Evolutionary conservation across 2,329 filamentous ascomycete genomes (phyloP), one percentile per base, ranked within the genome.

Genomic region (Pestalotiopsis sp.): DNA sequence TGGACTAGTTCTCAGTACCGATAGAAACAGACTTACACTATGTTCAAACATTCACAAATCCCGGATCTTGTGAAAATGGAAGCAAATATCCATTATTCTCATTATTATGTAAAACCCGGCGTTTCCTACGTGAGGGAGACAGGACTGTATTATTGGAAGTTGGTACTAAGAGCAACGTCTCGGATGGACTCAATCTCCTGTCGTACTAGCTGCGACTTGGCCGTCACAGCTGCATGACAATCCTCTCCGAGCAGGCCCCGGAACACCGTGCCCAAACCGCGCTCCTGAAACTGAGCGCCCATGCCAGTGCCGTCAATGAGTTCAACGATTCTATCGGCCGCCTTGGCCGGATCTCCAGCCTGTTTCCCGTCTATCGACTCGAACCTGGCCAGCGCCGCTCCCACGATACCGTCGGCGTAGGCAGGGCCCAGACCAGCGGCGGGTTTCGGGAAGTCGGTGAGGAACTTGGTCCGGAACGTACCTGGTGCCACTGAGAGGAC

Each of bases 401-500:
- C 70, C 5, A 69, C 25, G 2, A 13, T n/a, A 4, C 23, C 27
- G 20, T 36, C 20, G 4, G 23, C 12, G 17, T 59, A 38, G 20
- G 58, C 36, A 67, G 64, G 3, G 27, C 61, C 69, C 65, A 3
- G 60, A 64, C 41, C 70, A 65, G 17, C 72, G 69, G 38, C 45
- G 38, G 39, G 23, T 27, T 68, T 6, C 14, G 62, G 17, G 41
- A 72, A 66, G 5, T 74, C 74, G 5, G 68, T 72, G 1, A 81
- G 72, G 71, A 84, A 83, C 20, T 81, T 80, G 1, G 82, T 84
- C 1, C 81, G 76, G 73, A 83, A 83, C 0, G 75, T 78, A 0
- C 82, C 82, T 0, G 82, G 82, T 71, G 83, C 80, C 1, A 84
- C 80, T 36, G 84, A 74, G 7, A 84, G 71, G 2, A 83, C 78